A percentile compares a stretch with the other conserved stretches of the same genome.
Conservation (phyloP, 345 rosid species). For the Ceriops decandra region DNA sequence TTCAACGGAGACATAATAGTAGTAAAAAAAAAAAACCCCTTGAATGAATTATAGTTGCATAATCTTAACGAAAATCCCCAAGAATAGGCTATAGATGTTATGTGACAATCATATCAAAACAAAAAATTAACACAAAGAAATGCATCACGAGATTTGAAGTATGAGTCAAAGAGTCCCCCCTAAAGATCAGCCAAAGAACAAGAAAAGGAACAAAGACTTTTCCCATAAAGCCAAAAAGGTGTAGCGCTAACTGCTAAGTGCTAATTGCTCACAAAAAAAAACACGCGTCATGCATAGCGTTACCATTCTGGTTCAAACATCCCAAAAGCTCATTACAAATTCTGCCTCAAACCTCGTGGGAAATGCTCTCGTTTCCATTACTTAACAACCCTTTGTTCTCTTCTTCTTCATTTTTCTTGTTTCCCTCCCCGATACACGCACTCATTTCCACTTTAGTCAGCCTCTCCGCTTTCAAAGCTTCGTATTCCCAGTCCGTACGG, state of each 20-base stretch:
- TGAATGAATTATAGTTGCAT: neutral
- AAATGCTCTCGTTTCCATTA: slow-evolving; percentile 13
- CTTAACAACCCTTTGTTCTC: slow-evolving; percentile 16
- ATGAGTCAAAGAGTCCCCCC: slow-evolving; percentile 9
- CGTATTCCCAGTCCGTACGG: slow-evolving; percentile 82
- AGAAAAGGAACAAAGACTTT: neutral
- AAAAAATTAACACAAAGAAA: neutral
- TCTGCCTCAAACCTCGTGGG: neutral
- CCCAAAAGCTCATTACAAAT: neutral
- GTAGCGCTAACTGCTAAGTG: no score
- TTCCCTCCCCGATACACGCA: slow-evolving; percentile 9
- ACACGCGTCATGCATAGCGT: no score
- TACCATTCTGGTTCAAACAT: neutral
- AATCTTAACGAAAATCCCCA: neutral
- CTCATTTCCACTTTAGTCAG: slow-evolving; percentile 46
- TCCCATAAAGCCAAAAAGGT: slow-evolving; percentile 7
- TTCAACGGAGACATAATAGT: no score
- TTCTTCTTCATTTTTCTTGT: slow-evolving; percentile 1
- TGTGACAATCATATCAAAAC: neutral
- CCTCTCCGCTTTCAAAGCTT: slow-evolving; percentile 66
- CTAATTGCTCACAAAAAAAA: no score
- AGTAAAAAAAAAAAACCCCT: slow-evolving; percentile 13
- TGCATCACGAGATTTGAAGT: neutral
- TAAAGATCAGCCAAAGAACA: slow-evolving; percentile 10
- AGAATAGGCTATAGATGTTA: neutral